A percentile compares a stretch with the other conserved stretches of the same genome.
Evolutionary conservation across 495 filamentous ascomycete species (phyloP).

Genomic region (Penicillium bovifimosum): DNA sequence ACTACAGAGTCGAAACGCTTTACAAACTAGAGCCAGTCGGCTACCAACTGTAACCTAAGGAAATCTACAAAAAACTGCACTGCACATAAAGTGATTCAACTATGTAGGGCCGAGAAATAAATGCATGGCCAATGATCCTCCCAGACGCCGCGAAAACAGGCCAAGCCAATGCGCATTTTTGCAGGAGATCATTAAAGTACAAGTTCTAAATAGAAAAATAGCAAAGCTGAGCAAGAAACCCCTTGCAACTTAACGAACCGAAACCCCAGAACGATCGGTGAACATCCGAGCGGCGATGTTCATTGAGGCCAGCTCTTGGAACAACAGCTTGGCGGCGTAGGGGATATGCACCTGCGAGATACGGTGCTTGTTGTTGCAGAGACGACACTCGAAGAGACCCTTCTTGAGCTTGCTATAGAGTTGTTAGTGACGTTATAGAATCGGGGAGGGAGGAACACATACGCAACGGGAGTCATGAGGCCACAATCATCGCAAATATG

Average conservation of each 20-base stretch:
- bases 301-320: constrained; percentile 97
- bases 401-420: constrained; percentile 79
- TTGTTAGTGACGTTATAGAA: constrained; percentile 23
- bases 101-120: constrained; percentile 22
- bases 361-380: constrained; percentile 96
- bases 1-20: no score
- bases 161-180: constrained; percentile 23
- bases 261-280: constrained; percentile 58
- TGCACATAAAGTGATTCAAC: constrained; percentile 10
- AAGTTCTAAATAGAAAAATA: not conserved
- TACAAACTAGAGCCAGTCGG: no score
- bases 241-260: constrained; percentile 31
- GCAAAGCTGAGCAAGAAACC: constrained; percentile 6
- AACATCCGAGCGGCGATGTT: constrained; percentile 98
- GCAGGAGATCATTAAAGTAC: constrained; percentile 29
- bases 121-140: constrained; percentile 19
- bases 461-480: constrained; percentile 98
- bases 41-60: no score
- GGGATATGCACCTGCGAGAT: constrained; percentile 97
- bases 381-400: constrained; percentile 89
- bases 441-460: constrained; percentile 44
- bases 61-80: not conserved
- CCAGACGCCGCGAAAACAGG: constrained; percentile 24
- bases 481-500: constrained; percentile 99
- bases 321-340: constrained; percentile 95